Evolutionary conservation across 176 grass and related monocot genomes (phyloP).

Genomic region (Lolium rigidum): DNA sequence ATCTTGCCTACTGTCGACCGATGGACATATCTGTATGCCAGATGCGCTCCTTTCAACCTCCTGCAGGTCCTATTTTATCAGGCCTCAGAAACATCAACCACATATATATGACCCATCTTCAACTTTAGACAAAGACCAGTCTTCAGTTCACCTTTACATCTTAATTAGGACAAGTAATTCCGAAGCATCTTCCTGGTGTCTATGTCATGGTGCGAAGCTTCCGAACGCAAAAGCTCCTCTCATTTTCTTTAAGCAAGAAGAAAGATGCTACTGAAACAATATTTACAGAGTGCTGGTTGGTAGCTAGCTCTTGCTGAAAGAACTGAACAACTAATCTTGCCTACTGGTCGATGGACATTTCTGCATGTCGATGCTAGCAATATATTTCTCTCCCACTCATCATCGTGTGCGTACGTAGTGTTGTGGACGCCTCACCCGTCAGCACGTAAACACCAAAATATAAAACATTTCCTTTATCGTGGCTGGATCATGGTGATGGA

Average conservation of each 20-base stretch:
- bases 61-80: constrained; percentile 4
- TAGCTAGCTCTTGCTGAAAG: constrained; percentile 17
- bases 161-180: not conserved
- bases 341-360: not conserved
- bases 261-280: not conserved
- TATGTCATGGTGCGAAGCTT: constrained; percentile 1
- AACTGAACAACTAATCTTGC: constrained; percentile 12
- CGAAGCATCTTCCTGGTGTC: not conserved
- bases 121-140: not conserved
- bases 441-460: not conserved
- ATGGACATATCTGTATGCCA: too few relatives aligned
- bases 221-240: not conserved
- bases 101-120: not conserved
- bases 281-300: not conserved
- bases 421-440: not conserved
- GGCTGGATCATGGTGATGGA: constrained; percentile 75
- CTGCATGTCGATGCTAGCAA: not conserved
- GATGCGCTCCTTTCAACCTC: not conserved
- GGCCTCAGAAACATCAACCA: not conserved
- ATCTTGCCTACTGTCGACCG: too few relatives aligned
- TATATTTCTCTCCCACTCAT: not conserved
- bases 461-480: constrained; percentile 33
- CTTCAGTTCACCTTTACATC: not conserved
- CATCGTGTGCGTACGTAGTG: not conserved
- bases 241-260: not conserved